Base-by-base conservation (phyloP, 2,329 filamentous ascomycete genomes). In the Trichoderma arundinaceum region DNA sequence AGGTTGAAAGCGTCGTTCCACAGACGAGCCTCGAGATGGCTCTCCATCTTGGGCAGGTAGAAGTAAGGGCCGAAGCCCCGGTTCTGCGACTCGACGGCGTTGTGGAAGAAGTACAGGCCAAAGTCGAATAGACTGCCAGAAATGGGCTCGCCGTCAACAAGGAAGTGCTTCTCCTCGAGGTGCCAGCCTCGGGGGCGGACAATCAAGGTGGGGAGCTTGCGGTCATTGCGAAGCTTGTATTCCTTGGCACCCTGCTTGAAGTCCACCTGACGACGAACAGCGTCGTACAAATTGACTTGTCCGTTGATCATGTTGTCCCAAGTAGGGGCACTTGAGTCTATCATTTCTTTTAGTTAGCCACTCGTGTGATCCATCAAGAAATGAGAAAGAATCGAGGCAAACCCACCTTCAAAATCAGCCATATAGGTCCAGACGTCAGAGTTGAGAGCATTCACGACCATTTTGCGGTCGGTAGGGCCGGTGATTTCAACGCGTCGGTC, bases 291-390 rank as follows among this genome's bases (percentile, higher is more conserved):
- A 83, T 98, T 99, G 71, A 97, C 89, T 81, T 99, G 95, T 69
- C 95, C 95, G 72, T 95, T 96, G 83, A 98, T 90, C 94, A 98
- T 98, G 83, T 98, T 98, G 71, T 97, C 93, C 95, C 95, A 99
- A 49, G 95, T 97, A 28, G 95, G 95, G 28, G 95, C 94, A 75
- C 86, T 95, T 7, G 95, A 97, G 79, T 98, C 94, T 97, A 73
- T 9, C 38, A 13, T 32, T 22, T 35, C 43, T 33, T 17, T 39
- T 15, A 7, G n/a, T 66, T 64, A 66, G 65, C 44, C 17, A 59
- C 41, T 12, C 3, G 7, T 6, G 3, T 38, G n/a, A n/a, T 19
- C 7, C 49, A 39, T 2, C 9, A 56, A 17, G 62, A 17, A 13
- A 64, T 22, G 10, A 52, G n/a, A 32, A 12, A 44, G 28, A 43